Conservation (phyloP, 1,139 yeast species). For the Suhomyces wounanorum region DNA sequence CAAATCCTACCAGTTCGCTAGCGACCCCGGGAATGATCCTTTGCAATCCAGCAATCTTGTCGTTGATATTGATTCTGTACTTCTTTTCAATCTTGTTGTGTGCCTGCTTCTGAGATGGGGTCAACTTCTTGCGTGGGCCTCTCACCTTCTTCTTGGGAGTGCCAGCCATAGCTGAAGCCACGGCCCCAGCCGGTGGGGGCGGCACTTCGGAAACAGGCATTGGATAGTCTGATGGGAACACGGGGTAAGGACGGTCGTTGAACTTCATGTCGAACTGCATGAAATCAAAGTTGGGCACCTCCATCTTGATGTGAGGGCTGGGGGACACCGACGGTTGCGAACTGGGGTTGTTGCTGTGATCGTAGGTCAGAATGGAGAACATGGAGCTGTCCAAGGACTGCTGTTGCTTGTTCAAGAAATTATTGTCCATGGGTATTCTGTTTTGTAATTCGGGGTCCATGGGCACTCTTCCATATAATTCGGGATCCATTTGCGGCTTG, state of each 20-base stretch:
- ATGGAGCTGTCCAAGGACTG: not conserved
- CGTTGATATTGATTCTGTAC: conserved; percentile 71
- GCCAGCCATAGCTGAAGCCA: not conserved
- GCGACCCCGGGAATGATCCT: conserved; percentile 67
- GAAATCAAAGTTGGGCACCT: conserved; percentile 2
- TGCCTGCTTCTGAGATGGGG: conserved; percentile 65
- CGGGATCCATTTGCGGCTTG: not conserved
- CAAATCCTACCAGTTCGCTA: conserved; percentile 48
- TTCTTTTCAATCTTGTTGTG: conserved; percentile 72
- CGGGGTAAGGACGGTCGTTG: not conserved
- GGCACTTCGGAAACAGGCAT: not conserved
- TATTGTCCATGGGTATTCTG: not conserved
- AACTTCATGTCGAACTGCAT: not conserved
- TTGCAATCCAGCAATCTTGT: conserved; percentile 67
- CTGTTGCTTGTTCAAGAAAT: not conserved
- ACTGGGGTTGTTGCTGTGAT: conserved; percentile 6
- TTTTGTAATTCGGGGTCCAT: not conserved
- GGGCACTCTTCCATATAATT: not conserved
- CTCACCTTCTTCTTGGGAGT: conserved; percentile 46
- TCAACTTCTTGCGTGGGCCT: conserved; percentile 58
- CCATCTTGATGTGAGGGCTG: conserved; percentile 8
- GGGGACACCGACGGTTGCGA: conserved; percentile 1
- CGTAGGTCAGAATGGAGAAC: not conserved
- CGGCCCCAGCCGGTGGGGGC: not conserved
- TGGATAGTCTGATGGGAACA: not conserved